Evolutionary conservation across 164 flowering plant genomes (phyloP).

Genomic region (Stephania japonica): DNA sequence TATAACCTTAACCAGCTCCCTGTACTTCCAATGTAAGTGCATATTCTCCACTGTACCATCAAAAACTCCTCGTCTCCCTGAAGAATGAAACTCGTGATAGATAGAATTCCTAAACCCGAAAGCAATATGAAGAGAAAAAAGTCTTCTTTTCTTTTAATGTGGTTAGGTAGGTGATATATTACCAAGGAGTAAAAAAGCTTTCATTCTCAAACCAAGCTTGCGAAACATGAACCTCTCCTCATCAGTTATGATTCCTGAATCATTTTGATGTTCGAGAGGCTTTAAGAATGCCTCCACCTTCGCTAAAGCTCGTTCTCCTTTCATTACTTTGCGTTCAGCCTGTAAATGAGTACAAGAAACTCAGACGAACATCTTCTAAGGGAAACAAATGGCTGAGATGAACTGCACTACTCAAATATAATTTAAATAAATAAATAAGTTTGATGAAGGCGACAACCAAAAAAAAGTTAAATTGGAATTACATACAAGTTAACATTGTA

Average conservation of each 20-base stretch:
- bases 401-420: not conserved
- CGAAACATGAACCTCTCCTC: constrained; percentile 98
- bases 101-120: not conserved
- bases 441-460: not conserved
- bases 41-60: constrained; percentile 97
- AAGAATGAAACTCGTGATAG: constrained; percentile 11
- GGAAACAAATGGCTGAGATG: not conserved
- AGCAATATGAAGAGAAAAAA: not conserved
- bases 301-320: constrained; percentile 62
- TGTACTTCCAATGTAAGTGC: constrained; percentile 98
- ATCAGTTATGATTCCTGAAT: constrained; percentile 73
- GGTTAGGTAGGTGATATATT: constrained; percentile 11
- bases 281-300: constrained; percentile 76
- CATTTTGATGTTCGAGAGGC: constrained; percentile 51
- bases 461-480: no score
- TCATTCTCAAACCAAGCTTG: constrained; percentile 90
- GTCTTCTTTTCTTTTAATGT: not conserved
- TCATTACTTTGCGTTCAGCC: constrained; percentile 67
- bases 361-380: not conserved
- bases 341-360: constrained; percentile 19
- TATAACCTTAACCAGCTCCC: constrained; percentile 80
- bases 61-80: constrained; percentile 96
- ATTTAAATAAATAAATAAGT: no score
- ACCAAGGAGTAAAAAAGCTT: constrained; percentile 93
- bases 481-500: not conserved